These are phyloP conservation scores for Aspergillaceae sp. DNA, from an alignment of 2,329 filamentous ascomycete species.

Conservation along the genomic window DNA sequence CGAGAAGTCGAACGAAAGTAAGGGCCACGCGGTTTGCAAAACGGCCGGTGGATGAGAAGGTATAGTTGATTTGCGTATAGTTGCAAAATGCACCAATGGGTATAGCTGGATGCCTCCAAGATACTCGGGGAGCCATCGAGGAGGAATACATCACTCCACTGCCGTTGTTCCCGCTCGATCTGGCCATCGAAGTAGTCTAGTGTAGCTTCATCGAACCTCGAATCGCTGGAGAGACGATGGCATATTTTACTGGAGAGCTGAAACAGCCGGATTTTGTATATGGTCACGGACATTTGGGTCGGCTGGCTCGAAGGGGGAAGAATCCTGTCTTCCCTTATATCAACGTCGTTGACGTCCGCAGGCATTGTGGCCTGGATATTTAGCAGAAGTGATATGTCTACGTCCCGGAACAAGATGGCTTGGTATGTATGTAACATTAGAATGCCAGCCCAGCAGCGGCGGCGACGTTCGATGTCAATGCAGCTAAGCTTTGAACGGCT, in stretches of 20 bases:
- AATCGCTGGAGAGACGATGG: constrained; percentile 7
- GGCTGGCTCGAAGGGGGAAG: constrained; percentile 9
- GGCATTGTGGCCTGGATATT: constrained; percentile 14
- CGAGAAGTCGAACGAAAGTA: constrained; percentile 5
- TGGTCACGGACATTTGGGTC: constrained; percentile 27
- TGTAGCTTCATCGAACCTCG: constrained; percentile 3
- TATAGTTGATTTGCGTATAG: constrained; percentile 23
- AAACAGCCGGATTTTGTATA: constrained; percentile 21
- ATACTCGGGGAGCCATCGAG: constrained; percentile 10
- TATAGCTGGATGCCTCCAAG: constrained; percentile 14
- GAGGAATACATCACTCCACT: constrained; percentile 12
- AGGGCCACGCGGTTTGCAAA: constrained; percentile 5
- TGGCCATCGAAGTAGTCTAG: constrained; percentile 7
- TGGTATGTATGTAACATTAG: constrained; percentile 26
- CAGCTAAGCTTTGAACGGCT: constrained; percentile 6
- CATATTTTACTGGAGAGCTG: constrained; percentile 19
- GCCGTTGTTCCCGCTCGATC: constrained; percentile 10
- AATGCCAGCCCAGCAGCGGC: constrained; percentile 25
- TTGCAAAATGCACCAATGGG: constrained; percentile 22
- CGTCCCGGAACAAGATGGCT: constrained; percentile 16
- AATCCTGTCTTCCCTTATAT: constrained; percentile 9
- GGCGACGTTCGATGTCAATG: constrained; percentile 18
- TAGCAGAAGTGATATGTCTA: constrained; percentile 16
- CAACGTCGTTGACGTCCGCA: constrained; percentile 17
- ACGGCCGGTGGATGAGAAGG: constrained; percentile 21